Percentiles rank a stretch among this genome's conserved stretches.
These are phyloP conservation scores for Penicillium sp. DNA, from an alignment of 2,329 filamentous ascomycete species.

Conservation along the genomic window DNA sequence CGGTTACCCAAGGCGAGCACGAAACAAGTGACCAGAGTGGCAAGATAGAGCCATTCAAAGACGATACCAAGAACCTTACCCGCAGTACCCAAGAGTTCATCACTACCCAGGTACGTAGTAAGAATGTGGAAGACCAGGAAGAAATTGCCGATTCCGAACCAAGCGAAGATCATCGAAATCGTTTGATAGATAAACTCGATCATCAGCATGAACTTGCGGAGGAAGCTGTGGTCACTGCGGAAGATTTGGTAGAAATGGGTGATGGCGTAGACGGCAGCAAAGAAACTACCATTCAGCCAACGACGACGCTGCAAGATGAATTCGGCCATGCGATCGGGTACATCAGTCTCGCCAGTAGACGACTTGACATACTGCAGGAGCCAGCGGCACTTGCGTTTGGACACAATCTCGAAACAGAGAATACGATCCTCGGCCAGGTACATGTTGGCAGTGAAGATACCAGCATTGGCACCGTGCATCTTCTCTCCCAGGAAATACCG, in stretches of 20 bases:
- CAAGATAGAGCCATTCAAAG: slow-evolving; percentile 95
- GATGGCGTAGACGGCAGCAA: slow-evolving; percentile 92
- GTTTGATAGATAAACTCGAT: slow-evolving; percentile 94
- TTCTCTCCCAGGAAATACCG: slow-evolving; percentile 98
- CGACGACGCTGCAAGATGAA: slow-evolving; percentile 93
- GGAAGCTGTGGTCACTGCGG: slow-evolving; percentile 82
- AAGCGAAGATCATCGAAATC: slow-evolving; percentile 94
- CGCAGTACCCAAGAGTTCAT: slow-evolving; percentile 69
- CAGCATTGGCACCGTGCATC: slow-evolving; percentile 87
- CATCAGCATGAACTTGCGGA: slow-evolving; percentile 87
- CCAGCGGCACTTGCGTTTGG: slow-evolving; percentile 97
- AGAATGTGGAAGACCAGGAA: slow-evolving; percentile 98
- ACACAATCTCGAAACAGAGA: slow-evolving; percentile 74
- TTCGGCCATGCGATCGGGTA: slow-evolving; percentile 90
- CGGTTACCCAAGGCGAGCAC: slow-evolving; percentile 92
- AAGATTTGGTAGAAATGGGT: slow-evolving; percentile 96
- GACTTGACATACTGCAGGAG: slow-evolving; percentile 98
- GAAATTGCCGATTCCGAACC: slow-evolving; percentile 99
- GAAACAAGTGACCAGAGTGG: slow-evolving; percentile 90
- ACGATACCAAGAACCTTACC: slow-evolving; percentile 82
- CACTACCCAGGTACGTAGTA: slow-evolving; percentile 76
- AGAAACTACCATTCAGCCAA: slow-evolving; percentile 98
- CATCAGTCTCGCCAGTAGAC: slow-evolving; percentile 93
- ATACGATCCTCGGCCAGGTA: slow-evolving; percentile 55
- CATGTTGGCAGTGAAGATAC: slow-evolving; percentile 92